Evolutionary conservation across 2,329 filamentous ascomycete genomes (phyloP).

Genomic region (Aspergillus floridensis): DNA sequence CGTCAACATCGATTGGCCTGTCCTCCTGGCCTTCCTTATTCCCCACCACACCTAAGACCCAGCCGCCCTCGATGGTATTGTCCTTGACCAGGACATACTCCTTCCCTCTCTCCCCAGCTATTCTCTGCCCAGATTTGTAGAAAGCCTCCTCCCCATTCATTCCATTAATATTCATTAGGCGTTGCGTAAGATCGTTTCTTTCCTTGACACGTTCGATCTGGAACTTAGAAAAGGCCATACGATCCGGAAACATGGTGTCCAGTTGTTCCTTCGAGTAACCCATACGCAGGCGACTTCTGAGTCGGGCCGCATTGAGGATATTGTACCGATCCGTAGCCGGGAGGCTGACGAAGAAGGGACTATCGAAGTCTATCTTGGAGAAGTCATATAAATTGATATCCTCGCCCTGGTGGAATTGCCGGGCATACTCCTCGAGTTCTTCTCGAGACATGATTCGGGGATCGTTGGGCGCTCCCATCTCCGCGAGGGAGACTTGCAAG

Average conservation of each 20-base stretch:
- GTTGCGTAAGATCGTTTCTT: constrained; percentile 89
- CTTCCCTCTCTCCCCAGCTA: constrained; percentile 73
- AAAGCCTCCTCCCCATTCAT: constrained; percentile 77
- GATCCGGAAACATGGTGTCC: constrained; percentile 93
- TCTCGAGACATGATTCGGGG: constrained; percentile 94
- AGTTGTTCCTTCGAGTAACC: constrained; percentile 94
- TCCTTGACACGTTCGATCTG: constrained; percentile 93
- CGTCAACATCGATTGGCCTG: constrained; percentile 91
- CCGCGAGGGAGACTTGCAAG: constrained; percentile 70
- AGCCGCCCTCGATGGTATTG: constrained; percentile 89
- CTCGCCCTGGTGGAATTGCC: constrained; percentile 87
- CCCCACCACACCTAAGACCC: constrained; percentile 90
- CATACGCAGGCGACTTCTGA: constrained; percentile 88
- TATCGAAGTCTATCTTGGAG: constrained; percentile 96
- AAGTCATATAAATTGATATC: constrained; percentile 91
- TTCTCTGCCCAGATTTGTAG: constrained; percentile 56
- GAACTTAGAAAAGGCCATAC: constrained; percentile 95
- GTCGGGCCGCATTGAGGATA: constrained; percentile 87
- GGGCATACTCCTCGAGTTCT: constrained; percentile 89
- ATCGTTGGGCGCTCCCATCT: constrained; percentile 87
- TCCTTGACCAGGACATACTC: constrained; percentile 98
- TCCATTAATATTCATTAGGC: constrained; percentile 89
- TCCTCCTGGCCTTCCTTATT: constrained; percentile 77
- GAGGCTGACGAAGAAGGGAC: constrained; percentile 89
- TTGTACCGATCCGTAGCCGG: constrained; percentile 92